phyloP scores from a whole-genome alignment of 495 filamentous ascomycete species.

The Terfezia boudieri region DNA sequence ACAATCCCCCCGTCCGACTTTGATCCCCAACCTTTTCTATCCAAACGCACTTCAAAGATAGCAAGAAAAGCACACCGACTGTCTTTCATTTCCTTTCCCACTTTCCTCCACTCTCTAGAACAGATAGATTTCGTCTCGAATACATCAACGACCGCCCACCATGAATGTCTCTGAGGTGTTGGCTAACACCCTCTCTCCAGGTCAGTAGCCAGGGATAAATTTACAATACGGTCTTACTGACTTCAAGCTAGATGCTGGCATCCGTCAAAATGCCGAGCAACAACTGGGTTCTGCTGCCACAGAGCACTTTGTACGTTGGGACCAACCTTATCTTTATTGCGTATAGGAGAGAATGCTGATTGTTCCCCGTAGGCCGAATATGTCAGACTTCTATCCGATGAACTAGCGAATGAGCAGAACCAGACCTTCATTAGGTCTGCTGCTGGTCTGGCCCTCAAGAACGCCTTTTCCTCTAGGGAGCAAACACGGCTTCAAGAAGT shows the following conservation, averaged over 20 bases:
- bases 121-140: neutral
- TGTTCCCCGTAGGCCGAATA: conserved; percentile 49
- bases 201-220: conserved; percentile 28
- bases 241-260: conserved; percentile 46
- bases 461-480: conserved; percentile 85
- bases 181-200: conserved; percentile 72
- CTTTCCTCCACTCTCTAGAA: conserved; percentile 2
- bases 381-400: conserved; percentile 68
- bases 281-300: conserved; percentile 83
- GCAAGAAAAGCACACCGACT: conserved; percentile 12
- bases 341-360: neutral
- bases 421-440: conserved; percentile 68
- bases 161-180: conserved; percentile 74
- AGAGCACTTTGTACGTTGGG: conserved; percentile 67
- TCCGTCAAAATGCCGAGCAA: conserved; percentile 76
- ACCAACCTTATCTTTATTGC: conserved; percentile 12
- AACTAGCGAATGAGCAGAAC: conserved; percentile 75
- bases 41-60: conserved; percentile 21
- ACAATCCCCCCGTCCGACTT: conserved; percentile 6
- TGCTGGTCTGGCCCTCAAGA: conserved; percentile 90
- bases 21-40: conserved; percentile 18
- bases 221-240: conserved; percentile 7
- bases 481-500: conserved; percentile 61
- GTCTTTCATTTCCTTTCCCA: conserved; percentile 19
- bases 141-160: conserved; percentile 18